Evolutionary conservation across 2,329 filamentous ascomycete species (phyloP).

Genomic region (Septoria linicola): DNA sequence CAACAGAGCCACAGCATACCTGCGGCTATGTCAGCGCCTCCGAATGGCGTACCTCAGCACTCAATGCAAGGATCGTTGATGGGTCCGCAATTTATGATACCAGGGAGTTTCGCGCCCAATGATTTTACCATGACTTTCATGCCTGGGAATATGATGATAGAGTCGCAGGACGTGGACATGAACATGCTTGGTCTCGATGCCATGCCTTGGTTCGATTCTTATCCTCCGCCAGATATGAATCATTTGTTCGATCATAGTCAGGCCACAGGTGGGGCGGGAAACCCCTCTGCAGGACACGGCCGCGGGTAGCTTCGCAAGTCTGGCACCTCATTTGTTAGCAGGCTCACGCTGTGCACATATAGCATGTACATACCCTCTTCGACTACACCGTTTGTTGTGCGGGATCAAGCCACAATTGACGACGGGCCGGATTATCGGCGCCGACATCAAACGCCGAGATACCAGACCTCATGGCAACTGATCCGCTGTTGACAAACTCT

Average conservation of each 20-base stretch:
- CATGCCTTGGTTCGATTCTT: slow-evolving; percentile 73
- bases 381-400: no score
- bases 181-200: slow-evolving; percentile 66
- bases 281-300: slow-evolving; percentile 10
- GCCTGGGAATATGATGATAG: slow-evolving; percentile 62
- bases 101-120: slow-evolving; percentile 8
- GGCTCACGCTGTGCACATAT: slow-evolving; percentile 9
- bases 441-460: neutral
- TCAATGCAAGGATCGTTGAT: slow-evolving; percentile 26
- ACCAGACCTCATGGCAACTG: neutral
- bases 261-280: slow-evolving; percentile 8
- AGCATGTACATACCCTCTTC: slow-evolving; percentile 1
- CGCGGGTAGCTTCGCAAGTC: neutral
- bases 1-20: slow-evolving; percentile 11
- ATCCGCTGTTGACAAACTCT: no score
- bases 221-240: slow-evolving; percentile 49
- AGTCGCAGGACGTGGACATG: slow-evolving; percentile 76
- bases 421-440: neutral
- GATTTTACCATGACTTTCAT: slow-evolving; percentile 34
- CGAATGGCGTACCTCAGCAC: slow-evolving; percentile 11
- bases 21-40: slow-evolving; percentile 8
- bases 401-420: neutral
- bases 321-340: neutral
- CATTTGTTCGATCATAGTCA: slow-evolving; percentile 26
- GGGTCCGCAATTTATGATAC: neutral